Base-by-base conservation (phyloP, 805 yeast genomes). In the Candida multigemmis region DNA sequence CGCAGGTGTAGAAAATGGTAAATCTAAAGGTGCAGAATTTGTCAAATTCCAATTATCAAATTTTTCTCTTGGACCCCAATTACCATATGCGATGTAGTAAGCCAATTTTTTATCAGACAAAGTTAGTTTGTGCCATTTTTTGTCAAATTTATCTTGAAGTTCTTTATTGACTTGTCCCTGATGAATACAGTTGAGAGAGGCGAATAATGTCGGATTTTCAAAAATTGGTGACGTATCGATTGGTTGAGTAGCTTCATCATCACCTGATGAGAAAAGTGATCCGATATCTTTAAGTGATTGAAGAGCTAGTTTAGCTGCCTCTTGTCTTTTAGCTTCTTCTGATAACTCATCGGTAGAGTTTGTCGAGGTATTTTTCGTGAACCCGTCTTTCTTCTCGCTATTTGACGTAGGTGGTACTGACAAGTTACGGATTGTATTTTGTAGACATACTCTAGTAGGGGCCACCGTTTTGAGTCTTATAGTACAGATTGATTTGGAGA, bases 51-150 rank as follows among this genome's bases (percentile, higher is more conserved):
- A 60, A 36, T 60, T 60, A 26, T 53, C 50, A 30, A 77, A 66
- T 12, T 69, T 68, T 25, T 69, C 74, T 35, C 93, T 60, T 2
- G 74, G 77, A 0, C 86, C 91, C 65, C 80, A 71, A 25, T 77
- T 60, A 2, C 87, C 87, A 48, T 74, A 81, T 0, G 77, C 65
- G 16, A 77, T 62, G 53, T 65, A 76, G 46, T 73, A 77, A 7
- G 72, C 65, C 36, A 77, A 56, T 34, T 67, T 57, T 42, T 78
- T 77, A 27, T 66, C 66, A 26, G 68, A 63, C 8, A 34, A 34
- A 4, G 71, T 58, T 23, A 77, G 36, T 21, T 56, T 49, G 2
- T 48, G 46, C 93, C 93, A 81, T 28, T 67, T 60, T 27, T 60
- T 60, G 36, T 68, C 73, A 42, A 53, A 56, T 31, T 61, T 70